Percentiles rank a stretch among this genome's conserved stretches.
Evolutionary conservation across 371 early-diverging fungal species (phyloP).

Genomic region (Dinochytrium kinnereticum): DNA sequence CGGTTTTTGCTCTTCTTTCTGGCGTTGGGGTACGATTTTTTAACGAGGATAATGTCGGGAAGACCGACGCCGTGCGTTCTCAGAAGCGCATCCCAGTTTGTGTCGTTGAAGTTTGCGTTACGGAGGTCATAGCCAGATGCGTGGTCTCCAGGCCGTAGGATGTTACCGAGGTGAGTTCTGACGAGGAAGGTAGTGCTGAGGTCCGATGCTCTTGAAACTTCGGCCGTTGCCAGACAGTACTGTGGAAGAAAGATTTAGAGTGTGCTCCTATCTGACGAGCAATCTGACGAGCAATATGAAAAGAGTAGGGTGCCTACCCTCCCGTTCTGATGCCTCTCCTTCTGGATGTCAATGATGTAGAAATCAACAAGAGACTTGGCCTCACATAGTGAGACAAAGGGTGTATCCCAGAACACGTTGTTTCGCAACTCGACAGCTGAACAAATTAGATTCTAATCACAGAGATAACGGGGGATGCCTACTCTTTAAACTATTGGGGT

Average conservation of each 20-base stretch:
- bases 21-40: conserved; percentile 88
- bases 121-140: conserved; percentile 90
- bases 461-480: not conserved
- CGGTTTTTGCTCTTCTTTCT: conserved; percentile 84
- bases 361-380: conserved; percentile 82
- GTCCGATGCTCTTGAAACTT: conserved; percentile 72
- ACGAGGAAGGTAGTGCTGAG: conserved; percentile 72
- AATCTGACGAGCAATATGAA: no score
- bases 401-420: conserved; percentile 80
- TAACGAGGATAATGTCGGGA: conserved; percentile 88
- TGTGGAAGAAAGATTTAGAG: conserved; percentile 2
- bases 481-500: conserved; percentile 76
- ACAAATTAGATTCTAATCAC: conserved; percentile 5
- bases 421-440: conserved; percentile 74
- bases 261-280: not conserved
- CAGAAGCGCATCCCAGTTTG: conserved; percentile 58
- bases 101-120: conserved; percentile 90
- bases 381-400: conserved; percentile 77
- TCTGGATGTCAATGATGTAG: conserved; percentile 93
- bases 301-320: conserved; percentile 75
- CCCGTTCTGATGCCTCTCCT: conserved; percentile 73
- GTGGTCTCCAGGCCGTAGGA: conserved; percentile 90
- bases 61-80: conserved; percentile 61
- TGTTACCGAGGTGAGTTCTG: conserved; percentile 91
- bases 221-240: conserved; percentile 52